Conservation (phyloP, 2,329 filamentous ascomycete genomes). For the Akanthomyces muscarius region DNA sequence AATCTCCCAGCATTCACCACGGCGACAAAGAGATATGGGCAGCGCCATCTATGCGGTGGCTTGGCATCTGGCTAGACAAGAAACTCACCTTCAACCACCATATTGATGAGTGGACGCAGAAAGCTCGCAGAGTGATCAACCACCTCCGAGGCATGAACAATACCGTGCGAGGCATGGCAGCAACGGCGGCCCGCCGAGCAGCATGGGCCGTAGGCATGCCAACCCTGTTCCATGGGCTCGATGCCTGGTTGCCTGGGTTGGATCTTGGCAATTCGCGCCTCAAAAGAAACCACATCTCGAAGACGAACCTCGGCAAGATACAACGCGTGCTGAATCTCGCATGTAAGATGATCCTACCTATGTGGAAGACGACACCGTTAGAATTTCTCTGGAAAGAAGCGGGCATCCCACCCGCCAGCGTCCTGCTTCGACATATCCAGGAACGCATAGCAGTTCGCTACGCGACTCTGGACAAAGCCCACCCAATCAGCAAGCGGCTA, state of each 20-base stretch:
- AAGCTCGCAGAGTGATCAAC: background rate
- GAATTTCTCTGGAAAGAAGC: constrained; percentile 7
- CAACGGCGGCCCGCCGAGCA: background rate
- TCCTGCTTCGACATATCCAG: background rate
- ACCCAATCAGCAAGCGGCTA: constrained; percentile 3
- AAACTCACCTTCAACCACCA: constrained; percentile 12
- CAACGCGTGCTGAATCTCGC: no score
- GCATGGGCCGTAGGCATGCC: background rate
- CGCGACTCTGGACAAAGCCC: background rate
- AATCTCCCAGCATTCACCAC: background rate
- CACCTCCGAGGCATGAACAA: no score
- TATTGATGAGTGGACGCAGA: background rate
- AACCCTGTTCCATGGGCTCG: constrained; percentile 2
- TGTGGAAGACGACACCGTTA: background rate
- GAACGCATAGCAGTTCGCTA: background rate
- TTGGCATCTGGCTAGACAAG: background rate
- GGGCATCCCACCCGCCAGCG: background rate
- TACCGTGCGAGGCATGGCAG: no score
- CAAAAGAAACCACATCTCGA: background rate
- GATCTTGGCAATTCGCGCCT: background rate
- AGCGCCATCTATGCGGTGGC: no score
- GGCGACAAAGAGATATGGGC: constrained; percentile 5
- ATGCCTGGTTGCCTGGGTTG: background rate
- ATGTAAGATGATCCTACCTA: no score
- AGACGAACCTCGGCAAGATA: no score